Evolutionary conservation across 1,139 yeast species (phyloP).

Genomic region (Casaregolazyma suthepensis): DNA sequence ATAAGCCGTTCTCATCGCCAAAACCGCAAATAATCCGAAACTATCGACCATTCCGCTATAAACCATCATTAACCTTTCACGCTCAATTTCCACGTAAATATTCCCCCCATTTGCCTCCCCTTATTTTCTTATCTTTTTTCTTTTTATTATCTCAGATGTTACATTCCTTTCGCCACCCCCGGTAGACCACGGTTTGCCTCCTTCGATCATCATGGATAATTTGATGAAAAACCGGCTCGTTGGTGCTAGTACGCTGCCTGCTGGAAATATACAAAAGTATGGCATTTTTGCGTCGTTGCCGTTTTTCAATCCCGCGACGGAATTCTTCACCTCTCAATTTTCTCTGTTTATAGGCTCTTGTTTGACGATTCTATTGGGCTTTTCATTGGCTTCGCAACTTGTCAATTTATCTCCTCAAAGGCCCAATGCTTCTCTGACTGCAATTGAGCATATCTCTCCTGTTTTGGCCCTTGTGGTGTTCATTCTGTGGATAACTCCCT

Average conservation of each 20-base stretch:
- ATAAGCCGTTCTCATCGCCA: neutral
- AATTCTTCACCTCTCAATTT: neutral
- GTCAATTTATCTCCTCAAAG: neutral
- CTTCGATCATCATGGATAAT: neutral
- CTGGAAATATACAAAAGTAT: neutral
- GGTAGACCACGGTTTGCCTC: neutral
- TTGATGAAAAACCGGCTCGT: neutral
- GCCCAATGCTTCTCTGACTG: neutral
- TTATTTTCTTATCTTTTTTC: neutral
- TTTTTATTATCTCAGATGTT: neutral
- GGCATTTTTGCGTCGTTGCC: neutral
- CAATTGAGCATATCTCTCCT: neutral
- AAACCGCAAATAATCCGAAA: too few species aligned
- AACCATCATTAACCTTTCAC: neutral
- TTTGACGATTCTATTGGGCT: neutral
- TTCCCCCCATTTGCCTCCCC: neutral
- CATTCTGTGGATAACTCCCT: neutral
- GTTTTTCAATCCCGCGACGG: neutral
- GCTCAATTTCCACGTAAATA: neutral
- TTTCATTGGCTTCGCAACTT: neutral
- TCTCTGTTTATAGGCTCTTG: neutral
- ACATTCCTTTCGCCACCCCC: neutral
- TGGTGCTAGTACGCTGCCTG: neutral
- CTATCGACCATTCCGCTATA: neutral
- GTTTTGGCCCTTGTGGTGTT: neutral